Percentiles rank a stretch among this genome's conserved stretches.
phyloP scores from a whole-genome alignment of 2,329 filamentous ascomycete species.

The Aspergillus cejpii region DNA sequence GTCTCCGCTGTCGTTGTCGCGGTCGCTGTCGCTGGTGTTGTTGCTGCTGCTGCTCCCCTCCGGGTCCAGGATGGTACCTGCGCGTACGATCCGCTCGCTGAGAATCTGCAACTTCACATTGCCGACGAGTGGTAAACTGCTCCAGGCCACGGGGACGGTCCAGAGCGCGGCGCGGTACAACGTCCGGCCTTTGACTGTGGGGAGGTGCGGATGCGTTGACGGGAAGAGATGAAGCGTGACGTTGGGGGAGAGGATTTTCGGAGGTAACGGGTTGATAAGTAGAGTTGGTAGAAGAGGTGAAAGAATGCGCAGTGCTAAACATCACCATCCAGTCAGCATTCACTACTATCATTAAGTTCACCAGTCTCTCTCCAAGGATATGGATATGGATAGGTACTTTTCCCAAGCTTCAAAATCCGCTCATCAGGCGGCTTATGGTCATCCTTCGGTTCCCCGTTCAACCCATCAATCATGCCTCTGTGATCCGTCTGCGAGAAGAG shows the following conservation, averaged over 20 bases:
- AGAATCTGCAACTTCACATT: constrained; percentile 83
- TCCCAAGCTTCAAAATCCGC: constrained; percentile 56
- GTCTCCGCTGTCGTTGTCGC: constrained; percentile 35
- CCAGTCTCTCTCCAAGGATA: background rate
- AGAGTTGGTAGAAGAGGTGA: constrained; percentile 57
- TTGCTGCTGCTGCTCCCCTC: constrained; percentile 29
- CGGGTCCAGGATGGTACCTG: constrained; percentile 35
- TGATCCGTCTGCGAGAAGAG: constrained; percentile 24
- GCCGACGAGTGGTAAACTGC: constrained; percentile 79
- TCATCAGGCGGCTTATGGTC: constrained; percentile 51
- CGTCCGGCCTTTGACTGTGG: constrained; percentile 82
- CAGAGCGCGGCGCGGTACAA: constrained; percentile 89
- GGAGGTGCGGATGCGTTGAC: constrained; percentile 59
- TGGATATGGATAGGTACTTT: constrained; percentile 47
- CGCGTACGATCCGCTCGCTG: constrained; percentile 78
- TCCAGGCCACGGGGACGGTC: constrained; percentile 96
- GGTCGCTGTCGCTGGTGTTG: constrained; percentile 64
- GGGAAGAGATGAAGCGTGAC: constrained; percentile 60
- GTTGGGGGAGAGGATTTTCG: constrained; percentile 56
- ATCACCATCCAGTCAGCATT: constrained; percentile 9
- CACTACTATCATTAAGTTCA: background rate
- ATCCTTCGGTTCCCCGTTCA: constrained; percentile 16
- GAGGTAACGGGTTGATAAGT: constrained; percentile 54
- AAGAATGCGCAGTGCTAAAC: constrained; percentile 56
- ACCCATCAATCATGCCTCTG: constrained; percentile 19